Base-by-base conservation (phyloP, 2,329 filamentous ascomycete genomes). In the Iodosphaeria phyllophila region DNA sequence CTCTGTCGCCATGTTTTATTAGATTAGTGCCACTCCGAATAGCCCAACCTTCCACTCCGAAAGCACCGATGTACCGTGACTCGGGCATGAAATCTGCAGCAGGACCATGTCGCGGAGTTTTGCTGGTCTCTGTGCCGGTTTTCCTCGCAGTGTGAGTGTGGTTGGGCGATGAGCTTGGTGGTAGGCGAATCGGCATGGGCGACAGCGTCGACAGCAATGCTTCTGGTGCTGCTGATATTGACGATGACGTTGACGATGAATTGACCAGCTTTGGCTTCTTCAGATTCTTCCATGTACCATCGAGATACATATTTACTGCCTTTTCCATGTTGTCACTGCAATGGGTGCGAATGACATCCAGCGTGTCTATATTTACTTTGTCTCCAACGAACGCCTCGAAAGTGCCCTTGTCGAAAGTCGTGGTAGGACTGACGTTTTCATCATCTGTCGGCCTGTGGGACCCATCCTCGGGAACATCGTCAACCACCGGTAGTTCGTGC, bases 11-110 rank as follows among this genome's bases (percentile, higher is more conserved):
- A 39, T 92, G 77, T 35, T 71, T 76, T 14, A 98, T 43, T 5
- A 93, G 44, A 18, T 67, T 68, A 3, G 52, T 54, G 1, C 86
- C 86, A 45, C 82, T 93, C 38, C 74, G 70, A 4, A 86, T 95
- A 5, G 80, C 74, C 89, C 89, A 98, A 4, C 74, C 89, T 27
- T 76, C 80, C 4, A 79, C 83, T 6, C 89, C 89, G 48, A 95
- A 89, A 0, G 83, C 80, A 11, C 89, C 89, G 31, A 95, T 66
- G 39, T 95, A 98, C 40, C 89, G 52, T 17, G 41, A 46, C 3
- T 44, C 39, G 0, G 57, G 52, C 27, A 54, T 50, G 4, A 31
- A 38, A 13, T 5, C 37, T 31, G 16, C 30, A 30, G 14, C 30
- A 23, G 18, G 26, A 21, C 20, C 22, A 15, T 16, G 31, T 4